phyloP scores from a whole-genome alignment of 208 protist species.

The Wallacemonas sp. region DNA sequence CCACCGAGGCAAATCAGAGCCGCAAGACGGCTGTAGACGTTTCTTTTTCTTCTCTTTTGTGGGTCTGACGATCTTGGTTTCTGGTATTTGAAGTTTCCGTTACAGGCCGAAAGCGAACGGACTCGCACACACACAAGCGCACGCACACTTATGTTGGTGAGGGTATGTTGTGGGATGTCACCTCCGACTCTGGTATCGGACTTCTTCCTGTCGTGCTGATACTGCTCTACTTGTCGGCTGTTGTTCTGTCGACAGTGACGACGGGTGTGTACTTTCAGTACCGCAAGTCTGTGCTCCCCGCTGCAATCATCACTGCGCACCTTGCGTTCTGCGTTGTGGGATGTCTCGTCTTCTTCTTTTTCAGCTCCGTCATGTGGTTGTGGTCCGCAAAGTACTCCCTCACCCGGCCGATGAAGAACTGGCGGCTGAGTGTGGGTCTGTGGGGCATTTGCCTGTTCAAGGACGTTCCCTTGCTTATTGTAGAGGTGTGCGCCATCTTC shows the following conservation, averaged over 20 bases:
- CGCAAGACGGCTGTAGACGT: neutral
- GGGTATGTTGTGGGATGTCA: constrained; percentile 12
- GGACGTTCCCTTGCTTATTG: constrained; percentile 49
- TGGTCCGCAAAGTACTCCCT: constrained; percentile 48
- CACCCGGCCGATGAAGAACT: constrained; percentile 32
- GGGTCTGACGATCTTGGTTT: neutral
- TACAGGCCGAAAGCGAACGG: neutral
- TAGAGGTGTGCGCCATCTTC: constrained; percentile 38
- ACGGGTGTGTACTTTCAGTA: constrained; percentile 44
- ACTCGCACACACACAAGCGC: no score
- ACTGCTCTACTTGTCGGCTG: constrained; percentile 33
- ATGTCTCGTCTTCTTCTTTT: constrained; percentile 31
- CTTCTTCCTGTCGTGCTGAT: constrained; percentile 39
- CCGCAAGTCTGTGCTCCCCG: constrained; percentile 17
- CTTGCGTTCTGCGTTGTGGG: constrained; percentile 55
- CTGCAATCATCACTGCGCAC: constrained; percentile 32
- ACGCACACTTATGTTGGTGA: no score
- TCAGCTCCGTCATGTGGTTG: constrained; percentile 58
- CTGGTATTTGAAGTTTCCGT: neutral
- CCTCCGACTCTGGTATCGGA: constrained; percentile 6
- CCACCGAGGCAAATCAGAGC: no score
- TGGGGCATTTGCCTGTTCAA: constrained; percentile 44
- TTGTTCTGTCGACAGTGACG: constrained; percentile 42
- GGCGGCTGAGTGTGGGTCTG: constrained; percentile 33
- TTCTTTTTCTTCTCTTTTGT: constrained; percentile 16